These are phyloP conservation scores for Hymenoscyphus albidus DNA, from an alignment of 2,329 filamentous ascomycete species.

Conservation along the genomic window DNA sequence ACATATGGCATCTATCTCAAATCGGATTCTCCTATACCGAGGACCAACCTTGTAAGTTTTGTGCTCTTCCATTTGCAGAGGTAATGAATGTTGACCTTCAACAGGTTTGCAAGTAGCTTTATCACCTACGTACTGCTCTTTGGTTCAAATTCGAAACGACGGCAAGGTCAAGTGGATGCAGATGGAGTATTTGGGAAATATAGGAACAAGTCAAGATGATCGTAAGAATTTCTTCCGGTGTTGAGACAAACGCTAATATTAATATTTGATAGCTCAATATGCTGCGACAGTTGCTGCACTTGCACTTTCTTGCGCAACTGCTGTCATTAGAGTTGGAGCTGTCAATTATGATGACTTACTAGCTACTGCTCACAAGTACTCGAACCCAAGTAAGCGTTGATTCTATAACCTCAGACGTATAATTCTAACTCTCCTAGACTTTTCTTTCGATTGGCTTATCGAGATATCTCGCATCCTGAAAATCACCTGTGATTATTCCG, in stretches of 20 bases:
- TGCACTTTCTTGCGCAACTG: constrained; percentile 48
- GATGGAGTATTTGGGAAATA: constrained; percentile 48
- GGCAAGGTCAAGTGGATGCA: constrained; percentile 57
- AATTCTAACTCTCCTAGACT: constrained; percentile 41
- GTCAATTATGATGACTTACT: constrained; percentile 67
- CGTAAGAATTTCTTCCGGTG: constrained; percentile 37
- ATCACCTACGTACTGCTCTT: constrained; percentile 57
- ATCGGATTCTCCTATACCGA: constrained; percentile 71
- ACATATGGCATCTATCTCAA: constrained; percentile 68
- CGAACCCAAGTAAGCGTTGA: constrained; percentile 27
- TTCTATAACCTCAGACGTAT: not conserved
- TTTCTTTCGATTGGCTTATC: constrained; percentile 58
- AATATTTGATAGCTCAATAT: constrained; percentile 45
- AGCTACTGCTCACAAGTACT: constrained; percentile 50
- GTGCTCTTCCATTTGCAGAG: not conserved
- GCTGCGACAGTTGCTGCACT: constrained; percentile 59
- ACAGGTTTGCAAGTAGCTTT: constrained; percentile 56
- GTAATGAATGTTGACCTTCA: not conserved
- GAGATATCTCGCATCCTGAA: constrained; percentile 68
- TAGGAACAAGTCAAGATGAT: constrained; percentile 47
- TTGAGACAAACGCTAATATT: constrained; percentile 20
- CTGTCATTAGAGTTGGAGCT: constrained; percentile 43
- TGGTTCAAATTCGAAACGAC: constrained; percentile 56
- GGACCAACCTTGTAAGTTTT: constrained; percentile 57
- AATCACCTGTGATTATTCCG: constrained; percentile 75